Evolutionary conservation across 192 early-diverging fungal genomes (phyloP).

Genomic region (Coemansia sp.): DNA sequence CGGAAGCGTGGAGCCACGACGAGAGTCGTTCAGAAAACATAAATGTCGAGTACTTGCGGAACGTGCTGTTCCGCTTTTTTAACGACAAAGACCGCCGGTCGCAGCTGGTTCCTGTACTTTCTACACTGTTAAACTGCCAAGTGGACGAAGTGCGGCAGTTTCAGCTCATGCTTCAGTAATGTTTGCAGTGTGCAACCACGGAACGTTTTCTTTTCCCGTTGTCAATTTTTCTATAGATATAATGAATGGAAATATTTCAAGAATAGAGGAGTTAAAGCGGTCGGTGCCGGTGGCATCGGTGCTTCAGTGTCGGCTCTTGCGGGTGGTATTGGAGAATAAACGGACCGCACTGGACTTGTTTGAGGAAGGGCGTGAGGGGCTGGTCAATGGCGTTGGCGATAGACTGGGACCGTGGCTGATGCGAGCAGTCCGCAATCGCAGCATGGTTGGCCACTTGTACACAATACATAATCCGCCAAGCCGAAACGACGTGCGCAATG

Average conservation of each 20-base stretch:
- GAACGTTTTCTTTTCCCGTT: background rate
- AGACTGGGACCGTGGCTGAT: slow-evolving; percentile 12
- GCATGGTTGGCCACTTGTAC: slow-evolving; percentile 4
- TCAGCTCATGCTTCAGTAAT: slow-evolving; percentile 35
- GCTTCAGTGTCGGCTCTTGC: slow-evolving; percentile 29
- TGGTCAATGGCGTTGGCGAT: slow-evolving; percentile 5
- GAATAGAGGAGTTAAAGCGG: background rate
- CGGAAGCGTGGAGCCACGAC: slow-evolving; percentile 8
- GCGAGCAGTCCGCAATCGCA: slow-evolving; percentile 8
- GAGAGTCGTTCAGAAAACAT: slow-evolving; percentile 17
- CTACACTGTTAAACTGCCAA: slow-evolving; percentile 61
- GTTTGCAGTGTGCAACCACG: too few relatives aligned
- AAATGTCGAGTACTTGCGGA: slow-evolving; percentile 54
- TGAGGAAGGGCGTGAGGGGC: slow-evolving; percentile 9
- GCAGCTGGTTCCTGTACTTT: slow-evolving; percentile 67
- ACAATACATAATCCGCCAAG: slow-evolving; percentile 9
- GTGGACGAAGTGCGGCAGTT: slow-evolving; percentile 61
- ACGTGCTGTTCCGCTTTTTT: slow-evolving; percentile 54
- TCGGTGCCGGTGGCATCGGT: slow-evolving; percentile 13
- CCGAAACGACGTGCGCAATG: background rate
- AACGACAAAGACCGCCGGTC: slow-evolving; percentile 53
- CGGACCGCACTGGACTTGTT: slow-evolving; percentile 11
- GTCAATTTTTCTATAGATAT: background rate
- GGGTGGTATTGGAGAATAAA: background rate
- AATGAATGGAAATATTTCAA: background rate